A percentile compares a stretch with the other conserved stretches of the same genome.
phyloP scores from a whole-genome alignment of 2,329 filamentous ascomycete species.

The Fusarium nodosum region DNA sequence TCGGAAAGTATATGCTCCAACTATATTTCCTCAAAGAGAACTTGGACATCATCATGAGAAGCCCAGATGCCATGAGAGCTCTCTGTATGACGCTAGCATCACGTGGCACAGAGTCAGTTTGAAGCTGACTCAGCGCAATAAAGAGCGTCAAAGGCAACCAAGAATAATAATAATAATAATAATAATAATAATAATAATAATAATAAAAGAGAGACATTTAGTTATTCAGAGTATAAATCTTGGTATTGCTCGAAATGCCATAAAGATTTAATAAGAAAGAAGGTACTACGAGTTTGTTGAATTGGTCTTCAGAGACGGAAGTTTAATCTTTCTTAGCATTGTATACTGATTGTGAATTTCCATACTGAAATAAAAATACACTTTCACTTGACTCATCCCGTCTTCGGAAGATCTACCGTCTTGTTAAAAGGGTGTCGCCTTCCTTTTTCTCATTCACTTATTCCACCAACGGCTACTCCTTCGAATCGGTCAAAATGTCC shows the following conservation, averaged over 20 bases:
- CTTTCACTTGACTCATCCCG: slow-evolving; percentile 8
- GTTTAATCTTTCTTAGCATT: not conserved
- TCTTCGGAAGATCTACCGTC: not conserved
- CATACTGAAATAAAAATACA: not conserved
- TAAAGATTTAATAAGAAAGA: not conserved
- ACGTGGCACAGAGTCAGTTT: slow-evolving; percentile 13
- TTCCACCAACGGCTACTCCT: not conserved
- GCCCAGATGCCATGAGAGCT: slow-evolving; percentile 15
- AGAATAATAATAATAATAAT: not conserved
- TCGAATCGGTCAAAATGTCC: slow-evolving; percentile 31
- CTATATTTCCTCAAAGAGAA: not conserved
- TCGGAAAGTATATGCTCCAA: slow-evolving; percentile 8
- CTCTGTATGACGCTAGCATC: slow-evolving; percentile 14
- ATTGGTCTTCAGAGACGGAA: not conserved
- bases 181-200: too few species aligned
- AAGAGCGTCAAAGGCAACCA: not conserved
- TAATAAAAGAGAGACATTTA: not conserved
- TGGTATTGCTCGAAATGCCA: slow-evolving; percentile 10
- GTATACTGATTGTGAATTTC: not conserved
- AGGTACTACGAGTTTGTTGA: not conserved
- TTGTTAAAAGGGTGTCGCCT: not conserved
- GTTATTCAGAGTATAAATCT: not conserved
- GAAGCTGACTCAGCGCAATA: slow-evolving; percentile 28
- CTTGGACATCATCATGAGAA: not conserved
- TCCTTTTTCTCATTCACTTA: not conserved